phyloP scores from a whole-genome alignment of 2,329 filamentous ascomycete genomes.

The Calonectria henricotiae region DNA sequence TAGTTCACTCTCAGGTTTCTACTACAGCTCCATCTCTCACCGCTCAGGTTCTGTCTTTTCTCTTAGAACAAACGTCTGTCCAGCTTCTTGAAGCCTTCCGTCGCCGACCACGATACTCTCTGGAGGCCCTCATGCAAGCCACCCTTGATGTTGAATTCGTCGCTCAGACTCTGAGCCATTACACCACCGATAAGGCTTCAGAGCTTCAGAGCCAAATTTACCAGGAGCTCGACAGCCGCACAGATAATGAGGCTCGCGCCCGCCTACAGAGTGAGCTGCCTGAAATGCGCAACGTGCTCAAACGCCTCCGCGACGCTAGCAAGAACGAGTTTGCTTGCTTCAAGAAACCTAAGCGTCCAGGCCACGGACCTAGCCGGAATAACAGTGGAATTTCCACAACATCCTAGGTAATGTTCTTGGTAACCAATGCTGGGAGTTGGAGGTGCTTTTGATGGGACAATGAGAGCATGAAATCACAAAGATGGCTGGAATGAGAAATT shows the following conservation, averaged over 20 bases:
- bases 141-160: constrained; percentile 98
- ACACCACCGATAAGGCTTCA: constrained; percentile 86
- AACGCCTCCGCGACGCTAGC: constrained; percentile 85
- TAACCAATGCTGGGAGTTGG: neutral
- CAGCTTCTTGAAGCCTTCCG: constrained; percentile 88
- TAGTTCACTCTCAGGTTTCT: constrained; percentile 91
- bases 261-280: constrained; percentile 89
- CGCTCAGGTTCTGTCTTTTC: constrained; percentile 85
- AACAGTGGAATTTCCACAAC: constrained; percentile 55
- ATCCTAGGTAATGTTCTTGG: neutral
- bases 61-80: constrained; percentile 85
- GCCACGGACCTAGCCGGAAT: constrained; percentile 54
- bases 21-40: constrained; percentile 85
- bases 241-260: constrained; percentile 87
- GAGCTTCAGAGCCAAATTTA: constrained; percentile 93
- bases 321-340: constrained; percentile 93
- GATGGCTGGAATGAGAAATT: constrained; percentile 1
- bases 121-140: constrained; percentile 93
- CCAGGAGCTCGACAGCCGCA: constrained; percentile 89
- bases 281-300: constrained; percentile 90
- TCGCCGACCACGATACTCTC: constrained; percentile 78
- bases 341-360: constrained; percentile 73
- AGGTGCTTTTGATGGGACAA: constrained; percentile 11
- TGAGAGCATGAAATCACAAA: constrained; percentile 10
- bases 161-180: constrained; percentile 91